Conservation (phyloP, 352 stramenopile species). For the Peronospora destructor region DNA sequence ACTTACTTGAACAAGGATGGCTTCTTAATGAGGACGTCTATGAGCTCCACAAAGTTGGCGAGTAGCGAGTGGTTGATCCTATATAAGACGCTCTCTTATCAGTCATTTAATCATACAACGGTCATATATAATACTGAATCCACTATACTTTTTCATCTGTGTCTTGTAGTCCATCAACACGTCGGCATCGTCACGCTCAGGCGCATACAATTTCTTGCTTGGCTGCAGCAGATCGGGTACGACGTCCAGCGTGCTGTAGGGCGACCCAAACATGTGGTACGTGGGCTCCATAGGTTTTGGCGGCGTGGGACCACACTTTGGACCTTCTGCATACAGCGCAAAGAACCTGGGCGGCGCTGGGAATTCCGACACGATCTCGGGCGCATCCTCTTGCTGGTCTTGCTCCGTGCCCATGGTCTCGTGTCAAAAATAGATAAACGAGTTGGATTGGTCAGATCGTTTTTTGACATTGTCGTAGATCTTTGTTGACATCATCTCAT, state of each 20-base stretch:
- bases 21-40: constrained; percentile 76
- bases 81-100: constrained; percentile 11
- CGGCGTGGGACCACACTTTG: constrained; percentile 41
- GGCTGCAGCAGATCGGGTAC: constrained; percentile 66
- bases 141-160: constrained; percentile 68
- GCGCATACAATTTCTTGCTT: constrained; percentile 57
- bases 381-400: constrained; percentile 31
- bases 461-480: background rate
- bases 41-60: constrained; percentile 77
- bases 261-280: constrained; percentile 84
- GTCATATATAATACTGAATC: background rate
- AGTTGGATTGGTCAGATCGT: background rate
- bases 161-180: constrained; percentile 54
- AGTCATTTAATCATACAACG: background rate
- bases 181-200: constrained; percentile 10
- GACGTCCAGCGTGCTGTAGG: constrained; percentile 75
- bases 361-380: constrained; percentile 83
- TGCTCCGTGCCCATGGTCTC: constrained; percentile 20
- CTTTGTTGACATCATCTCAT: too few relatives aligned
- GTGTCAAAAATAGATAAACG: background rate
- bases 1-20: constrained; percentile 78
- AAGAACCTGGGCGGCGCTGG: constrained; percentile 77
- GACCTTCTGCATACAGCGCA: constrained; percentile 54
- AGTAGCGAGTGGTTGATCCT: constrained; percentile 82
- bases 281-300: constrained; percentile 66